Base-by-base conservation (phyloP, 805 yeast species). In the Teunomyces barrocoloradensis region DNA sequence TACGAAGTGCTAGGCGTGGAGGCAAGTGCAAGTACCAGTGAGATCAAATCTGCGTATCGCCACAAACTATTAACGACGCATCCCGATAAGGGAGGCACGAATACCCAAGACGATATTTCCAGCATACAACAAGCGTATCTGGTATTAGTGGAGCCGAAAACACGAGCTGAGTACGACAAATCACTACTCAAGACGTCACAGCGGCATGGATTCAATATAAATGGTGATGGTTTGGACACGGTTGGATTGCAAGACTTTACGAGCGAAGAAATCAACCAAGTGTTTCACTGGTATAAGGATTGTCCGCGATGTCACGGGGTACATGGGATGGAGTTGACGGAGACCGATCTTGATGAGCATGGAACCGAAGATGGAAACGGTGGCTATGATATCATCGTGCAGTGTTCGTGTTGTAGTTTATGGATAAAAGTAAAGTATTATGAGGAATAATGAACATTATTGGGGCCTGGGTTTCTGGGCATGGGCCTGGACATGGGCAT, bases 321-420 rank as follows among this genome's bases (percentile, higher is more conserved):
- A 0, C 64, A 69, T 2, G 83, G 91, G 0, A 86, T 89, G 47
- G 58, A 60, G 12, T 61, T 92, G 1, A 71, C 70, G 1, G 97
- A 89, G 52, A 58, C 65, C 1, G 87, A 85, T 46, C 70, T 92
- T 46, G 82, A 68, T 13, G 69, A 74, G 4, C 74, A 73, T 46
- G 85, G 82, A 0, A 73, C 78, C 0, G 74, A 73, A 0, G 76
- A 73, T 30, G 83, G 81, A 12, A 77, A 66, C 13, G 76, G 83
- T 0, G 70, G 70, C 12, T 84, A 73, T 53, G 86, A 85, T 52
- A 75, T 91, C 1, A 73, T 88, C 18, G 81, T 88, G 0, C 96
- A 91, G 58, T 92, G 98, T 61, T 61, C 69, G 10, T 82, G 87
- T 28, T 92, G 98, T 63, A 87, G 96, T 61, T 61, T 90, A 27